Percentiles rank a stretch among this genome's conserved stretches.
Evolutionary conservation across 2,329 filamentous ascomycete species (phyloP).

Genomic region (Diaporthe helianthi): DNA sequence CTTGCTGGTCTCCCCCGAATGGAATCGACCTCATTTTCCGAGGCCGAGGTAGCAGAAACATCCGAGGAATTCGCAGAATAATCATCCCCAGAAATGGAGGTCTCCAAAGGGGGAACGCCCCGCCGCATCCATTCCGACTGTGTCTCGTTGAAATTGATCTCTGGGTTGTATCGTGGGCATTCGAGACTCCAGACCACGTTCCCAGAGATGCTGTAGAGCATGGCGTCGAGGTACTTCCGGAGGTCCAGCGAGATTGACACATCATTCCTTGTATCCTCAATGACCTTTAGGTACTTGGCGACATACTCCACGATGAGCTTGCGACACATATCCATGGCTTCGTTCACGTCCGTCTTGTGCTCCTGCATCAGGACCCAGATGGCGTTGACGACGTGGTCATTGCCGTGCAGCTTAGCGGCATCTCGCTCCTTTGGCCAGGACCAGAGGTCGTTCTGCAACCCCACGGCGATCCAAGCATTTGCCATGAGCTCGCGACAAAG

Average conservation of each 20-base stretch:
- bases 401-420: conserved; percentile 39
- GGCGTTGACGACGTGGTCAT: conserved; percentile 46
- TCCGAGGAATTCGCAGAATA: too few relatives aligned
- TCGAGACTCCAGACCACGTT: conserved; percentile 30
- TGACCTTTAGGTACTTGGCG: neutral
- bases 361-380: conserved; percentile 50
- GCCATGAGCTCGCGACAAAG: conserved; percentile 40
- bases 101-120: neutral
- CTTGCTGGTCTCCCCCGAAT: too few relatives aligned
- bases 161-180: conserved; percentile 27
- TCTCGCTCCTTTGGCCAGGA: conserved; percentile 47
- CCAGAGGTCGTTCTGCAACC: conserved; percentile 49
- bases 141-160: conserved; percentile 22
- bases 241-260: conserved; percentile 12
- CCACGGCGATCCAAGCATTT: conserved; percentile 42
- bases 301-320: conserved; percentile 26
- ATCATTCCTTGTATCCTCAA: neutral
- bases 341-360: conserved; percentile 38
- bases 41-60: too few relatives aligned
- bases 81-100: too few relatives aligned
- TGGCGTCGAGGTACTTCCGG: conserved; percentile 14
- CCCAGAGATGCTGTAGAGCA: conserved; percentile 21
- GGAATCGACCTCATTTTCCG: too few relatives aligned
- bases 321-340: conserved; percentile 34
- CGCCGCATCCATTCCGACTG: conserved; percentile 26